Evolutionary conservation across 306 rosid species (phyloP).

Genomic region (Myrica gale): DNA sequence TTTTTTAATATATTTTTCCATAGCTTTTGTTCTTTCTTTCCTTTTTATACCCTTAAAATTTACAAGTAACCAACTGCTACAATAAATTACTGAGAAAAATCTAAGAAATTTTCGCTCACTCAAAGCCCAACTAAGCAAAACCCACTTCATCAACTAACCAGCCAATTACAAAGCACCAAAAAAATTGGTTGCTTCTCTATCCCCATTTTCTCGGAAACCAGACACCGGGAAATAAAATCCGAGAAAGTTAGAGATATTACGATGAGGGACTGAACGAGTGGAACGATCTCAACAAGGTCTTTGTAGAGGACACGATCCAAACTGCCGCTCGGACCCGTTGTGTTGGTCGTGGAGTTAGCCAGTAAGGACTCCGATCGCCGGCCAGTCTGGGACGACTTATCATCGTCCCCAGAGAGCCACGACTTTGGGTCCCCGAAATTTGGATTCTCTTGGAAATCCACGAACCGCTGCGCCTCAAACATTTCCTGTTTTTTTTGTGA

Average conservation of each 20-base stretch:
- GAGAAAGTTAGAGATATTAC: constrained; percentile 25
- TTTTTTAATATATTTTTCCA: not conserved
- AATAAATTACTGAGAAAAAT: not conserved
- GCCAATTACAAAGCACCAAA: not conserved
- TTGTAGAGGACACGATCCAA: constrained; percentile 82
- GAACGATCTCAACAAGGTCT: constrained; percentile 85
- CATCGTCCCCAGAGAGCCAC: constrained; percentile 62
- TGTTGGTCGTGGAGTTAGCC: constrained; percentile 22
- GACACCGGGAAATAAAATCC: not conserved
- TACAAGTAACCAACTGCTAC: not conserved
- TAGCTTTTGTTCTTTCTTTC: too few relatives aligned
- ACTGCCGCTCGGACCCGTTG: constrained; percentile 42
- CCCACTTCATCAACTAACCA: not conserved
- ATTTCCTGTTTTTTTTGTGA: constrained; percentile 26
- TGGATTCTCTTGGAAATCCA: constrained; percentile 57
- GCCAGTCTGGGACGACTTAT: constrained; percentile 48
- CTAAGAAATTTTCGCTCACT: not conserved
- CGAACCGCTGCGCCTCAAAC: constrained; percentile 62
- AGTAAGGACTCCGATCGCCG: constrained; percentile 41
- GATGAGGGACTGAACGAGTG: constrained; percentile 88
- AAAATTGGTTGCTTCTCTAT: not conserved
- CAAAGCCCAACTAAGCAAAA: not conserved
- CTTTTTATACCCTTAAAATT: not conserved
- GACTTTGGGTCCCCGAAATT: constrained; percentile 63
- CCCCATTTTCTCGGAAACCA: not conserved